Conservation (phyloP, 768 basidiomycete genomes). For the Asterophora parasitica region DNA sequence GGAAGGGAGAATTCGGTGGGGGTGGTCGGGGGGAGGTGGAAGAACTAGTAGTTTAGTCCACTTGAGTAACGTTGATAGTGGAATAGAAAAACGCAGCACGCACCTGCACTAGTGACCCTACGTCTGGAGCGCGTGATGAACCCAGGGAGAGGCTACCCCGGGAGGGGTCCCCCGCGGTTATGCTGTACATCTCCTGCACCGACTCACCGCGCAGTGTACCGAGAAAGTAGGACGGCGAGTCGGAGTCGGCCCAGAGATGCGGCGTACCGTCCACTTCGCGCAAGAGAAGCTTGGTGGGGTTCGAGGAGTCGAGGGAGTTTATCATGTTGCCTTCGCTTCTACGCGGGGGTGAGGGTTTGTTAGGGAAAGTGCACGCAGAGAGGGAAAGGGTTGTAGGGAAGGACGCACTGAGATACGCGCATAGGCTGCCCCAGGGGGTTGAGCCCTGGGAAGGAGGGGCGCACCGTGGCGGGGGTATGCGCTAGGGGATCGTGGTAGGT, state of each 20-base stretch:
- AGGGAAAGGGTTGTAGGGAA: neutral
- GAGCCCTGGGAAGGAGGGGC: conserved; percentile 35
- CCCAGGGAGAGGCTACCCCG: conserved; percentile 64
- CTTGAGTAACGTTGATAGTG: too few species aligned
- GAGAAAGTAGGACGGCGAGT: conserved; percentile 53
- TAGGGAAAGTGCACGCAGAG: neutral
- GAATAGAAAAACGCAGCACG: neutral
- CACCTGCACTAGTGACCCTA: conserved; percentile 49
- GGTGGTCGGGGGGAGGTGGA: neutral
- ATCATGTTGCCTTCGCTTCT: conserved; percentile 76
- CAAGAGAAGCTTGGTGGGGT: conserved; percentile 60
- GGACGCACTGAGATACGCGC: conserved; percentile 50
- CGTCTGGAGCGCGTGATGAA: conserved; percentile 42
- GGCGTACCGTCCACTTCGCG: conserved; percentile 39
- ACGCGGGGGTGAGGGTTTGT: neutral
- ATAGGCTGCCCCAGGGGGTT: conserved; percentile 41
- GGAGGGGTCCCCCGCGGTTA: conserved; percentile 69
- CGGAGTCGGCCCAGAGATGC: too few species aligned
- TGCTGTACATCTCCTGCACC: conserved; percentile 44
- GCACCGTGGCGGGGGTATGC: conserved; percentile 2
- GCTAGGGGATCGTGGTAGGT: too few species aligned
- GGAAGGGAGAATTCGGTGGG: too few species aligned
- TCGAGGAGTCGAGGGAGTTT: conserved; percentile 47
- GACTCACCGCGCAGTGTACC: conserved; percentile 33
- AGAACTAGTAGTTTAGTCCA: too few species aligned